These are phyloP conservation scores for Aspergillus thermomutatus DNA, from an alignment of 2,329 filamentous ascomycete species.

Conservation along the genomic window DNA sequence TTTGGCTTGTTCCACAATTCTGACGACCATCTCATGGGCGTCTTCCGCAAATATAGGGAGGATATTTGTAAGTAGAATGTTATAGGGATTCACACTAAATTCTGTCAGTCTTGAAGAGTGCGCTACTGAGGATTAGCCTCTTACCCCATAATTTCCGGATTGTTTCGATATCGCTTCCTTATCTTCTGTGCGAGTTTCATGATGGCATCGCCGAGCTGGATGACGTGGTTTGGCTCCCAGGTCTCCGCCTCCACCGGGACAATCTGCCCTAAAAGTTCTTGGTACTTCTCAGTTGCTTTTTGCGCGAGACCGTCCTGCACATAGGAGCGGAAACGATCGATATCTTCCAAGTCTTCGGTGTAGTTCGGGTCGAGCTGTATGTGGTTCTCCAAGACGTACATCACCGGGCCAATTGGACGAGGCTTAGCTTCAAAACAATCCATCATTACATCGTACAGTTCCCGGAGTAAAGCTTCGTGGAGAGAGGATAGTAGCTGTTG, in stretches of 20 bases:
- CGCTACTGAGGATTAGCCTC: slow-evolving; percentile 38
- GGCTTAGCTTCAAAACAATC: slow-evolving; percentile 87
- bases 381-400: slow-evolving; percentile 78
- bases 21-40: slow-evolving; percentile 75
- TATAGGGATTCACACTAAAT: slow-evolving; percentile 54
- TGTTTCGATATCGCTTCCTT: slow-evolving; percentile 86
- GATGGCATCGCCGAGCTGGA: slow-evolving; percentile 81
- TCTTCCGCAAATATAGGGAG: slow-evolving; percentile 90
- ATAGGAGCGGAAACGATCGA: slow-evolving; percentile 67
- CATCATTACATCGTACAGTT: slow-evolving; percentile 83
- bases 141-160: slow-evolving; percentile 78
- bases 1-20: slow-evolving; percentile 72
- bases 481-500: slow-evolving; percentile 70
- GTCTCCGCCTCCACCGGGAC: slow-evolving; percentile 75
- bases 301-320: slow-evolving; percentile 69
- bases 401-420: slow-evolving; percentile 72
- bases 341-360: slow-evolving; percentile 64
- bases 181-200: slow-evolving; percentile 83
- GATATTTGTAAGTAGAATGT: slow-evolving; percentile 74
- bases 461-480: slow-evolving; percentile 78
- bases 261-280: slow-evolving; percentile 71
- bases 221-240: slow-evolving; percentile 89
- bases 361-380: slow-evolving; percentile 77
- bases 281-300: slow-evolving; percentile 76
- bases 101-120: slow-evolving; percentile 38